Base-by-base conservation (phyloP, 2,329 filamentous ascomycete species). In the Aspergillus novoparasiticus region DNA sequence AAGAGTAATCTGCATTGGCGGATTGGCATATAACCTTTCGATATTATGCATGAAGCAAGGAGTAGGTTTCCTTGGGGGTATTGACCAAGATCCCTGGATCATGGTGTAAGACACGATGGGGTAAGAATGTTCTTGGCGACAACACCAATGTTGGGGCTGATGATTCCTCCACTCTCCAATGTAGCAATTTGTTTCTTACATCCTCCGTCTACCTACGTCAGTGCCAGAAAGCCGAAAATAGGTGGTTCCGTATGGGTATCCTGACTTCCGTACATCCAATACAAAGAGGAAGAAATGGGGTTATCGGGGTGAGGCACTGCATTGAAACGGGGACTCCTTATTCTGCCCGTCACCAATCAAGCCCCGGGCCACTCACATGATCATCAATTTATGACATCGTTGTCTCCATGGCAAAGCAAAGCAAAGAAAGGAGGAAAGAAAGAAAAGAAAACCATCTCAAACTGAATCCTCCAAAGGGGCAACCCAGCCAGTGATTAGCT, bases 11-110 rank as follows among this genome's bases (percentile, higher is more conserved):
- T 55, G 32, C 26, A 26, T 36, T 10, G 36, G 14, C 12, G 32
- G 51, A 9, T 39, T 57, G 30, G 28, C 41, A 55, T 60, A 55
- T 36, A 41, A 60, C 23, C 51, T 60, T 54, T 54, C 48, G 26
- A 54, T 55, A 43, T 46, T 39, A 43, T 54, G 50, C 58, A 60
- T 26, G 48, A 45, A 28, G 58, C 36, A 60, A 60, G 58, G 58
- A 57, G 55, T 36, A 57, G 58, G 57, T 51, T 46, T 43, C 39
- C 19, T n/a, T 41, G 39, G 55, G 39, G 30, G 6, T 11, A 28
- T 50, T 45, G 34, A 32, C 30, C 39, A 58, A 58, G 56, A 55
- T 55, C 34, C 51, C 32, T 55, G 32, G 32, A 39, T 55, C 30
- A 39, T 36, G 16, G 16, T 39, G 32, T 34, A 19, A n/a, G 16